Conservation (phyloP, 257 asterid genomes). For the Ajuga chamaepitys region DNA sequence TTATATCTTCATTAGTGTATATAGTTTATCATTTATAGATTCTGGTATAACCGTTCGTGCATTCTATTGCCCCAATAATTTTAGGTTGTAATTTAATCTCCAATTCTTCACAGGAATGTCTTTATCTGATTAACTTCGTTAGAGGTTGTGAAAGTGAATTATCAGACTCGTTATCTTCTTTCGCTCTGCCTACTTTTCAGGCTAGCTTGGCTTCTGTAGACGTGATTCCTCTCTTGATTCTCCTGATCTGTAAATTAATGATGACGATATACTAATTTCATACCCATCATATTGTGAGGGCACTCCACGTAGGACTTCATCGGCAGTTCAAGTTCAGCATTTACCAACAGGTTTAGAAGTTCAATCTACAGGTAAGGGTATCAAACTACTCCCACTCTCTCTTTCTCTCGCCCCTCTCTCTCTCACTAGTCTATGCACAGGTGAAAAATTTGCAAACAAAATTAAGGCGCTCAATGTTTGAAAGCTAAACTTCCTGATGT, state of each 20-base stretch:
- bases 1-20: too few relatives aligned
- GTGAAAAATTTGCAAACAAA: slow-evolving; percentile 84
- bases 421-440: slow-evolving; percentile 21
- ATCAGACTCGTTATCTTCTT: neutral
- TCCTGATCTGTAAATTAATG: slow-evolving; percentile 43
- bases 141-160: neutral
- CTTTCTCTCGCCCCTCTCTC: neutral
- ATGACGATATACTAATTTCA: slow-evolving; percentile 39
- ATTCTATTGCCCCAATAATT: too few relatives aligned
- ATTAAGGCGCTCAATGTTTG: slow-evolving; percentile 64
- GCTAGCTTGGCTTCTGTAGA: slow-evolving; percentile 52
- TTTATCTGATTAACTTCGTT: neutral
- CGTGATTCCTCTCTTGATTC: slow-evolving; percentile 76
- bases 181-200: slow-evolving; percentile 22
- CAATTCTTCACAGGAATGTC: neutral
- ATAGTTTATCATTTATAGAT: too few relatives aligned
- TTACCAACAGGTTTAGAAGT: slow-evolving; percentile 62
- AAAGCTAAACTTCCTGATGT: slow-evolving; percentile 65
- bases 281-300: slow-evolving; percentile 24
- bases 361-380: slow-evolving; percentile 53
- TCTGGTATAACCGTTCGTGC: too few relatives aligned
- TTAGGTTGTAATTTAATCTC: too few relatives aligned
- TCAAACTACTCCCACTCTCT: neutral
- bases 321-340: slow-evolving; percentile 54
- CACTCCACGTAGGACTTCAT: slow-evolving; percentile 12